A percentile compares a stretch with the other conserved stretches of the same genome.
Conservation (phyloP, 1,284 basidiomycete species). For the Xerocomus nothofagi region DNA sequence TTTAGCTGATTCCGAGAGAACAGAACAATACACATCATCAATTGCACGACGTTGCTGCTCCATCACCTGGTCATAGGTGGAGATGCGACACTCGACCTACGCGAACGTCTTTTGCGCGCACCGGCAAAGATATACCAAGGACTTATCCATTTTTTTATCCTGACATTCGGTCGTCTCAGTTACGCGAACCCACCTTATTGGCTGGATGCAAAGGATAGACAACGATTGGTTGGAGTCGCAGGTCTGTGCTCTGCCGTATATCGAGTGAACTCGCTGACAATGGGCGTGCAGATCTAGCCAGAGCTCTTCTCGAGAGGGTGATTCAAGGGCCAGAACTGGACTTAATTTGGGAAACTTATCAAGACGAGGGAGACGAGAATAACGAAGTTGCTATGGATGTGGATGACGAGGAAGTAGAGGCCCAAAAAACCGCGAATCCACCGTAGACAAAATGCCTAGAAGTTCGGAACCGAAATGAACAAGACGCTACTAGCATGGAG, state of each 20-base stretch:
- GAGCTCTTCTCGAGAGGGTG: slow-evolving; percentile 68
- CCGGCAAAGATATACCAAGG: slow-evolving; percentile 59
- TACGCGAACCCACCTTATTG: slow-evolving; percentile 70
- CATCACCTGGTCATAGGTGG: slow-evolving; percentile 57
- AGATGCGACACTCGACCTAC: slow-evolving; percentile 48
- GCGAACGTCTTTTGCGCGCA: slow-evolving; percentile 53
- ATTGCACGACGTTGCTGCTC: slow-evolving; percentile 55
- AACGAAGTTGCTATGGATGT: slow-evolving; percentile 54
- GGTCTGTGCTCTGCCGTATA: slow-evolving; percentile 42
- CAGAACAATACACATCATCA: slow-evolving; percentile 52
- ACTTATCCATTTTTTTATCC: slow-evolving; percentile 73
- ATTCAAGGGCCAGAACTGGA: slow-evolving; percentile 78
- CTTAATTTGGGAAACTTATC: slow-evolving; percentile 67
- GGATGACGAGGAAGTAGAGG: slow-evolving; percentile 35
- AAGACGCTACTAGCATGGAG: neutral
- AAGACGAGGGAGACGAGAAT: slow-evolving; percentile 46
- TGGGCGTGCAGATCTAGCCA: slow-evolving; percentile 53
- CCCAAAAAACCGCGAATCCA: slow-evolving; percentile 27
- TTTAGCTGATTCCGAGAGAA: slow-evolving; percentile 6
- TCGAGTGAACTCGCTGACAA: slow-evolving; percentile 18
- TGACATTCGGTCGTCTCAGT: slow-evolving; percentile 72
- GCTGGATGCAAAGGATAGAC: slow-evolving; percentile 46
- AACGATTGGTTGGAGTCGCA: slow-evolving; percentile 48
- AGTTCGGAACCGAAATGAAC: neutral
- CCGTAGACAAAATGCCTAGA: neutral